Evolutionary conservation across 768 basidiomycete species (phyloP), one percentile per base, ranked within the genome.

Genomic region (Boletus patriciae): DNA sequence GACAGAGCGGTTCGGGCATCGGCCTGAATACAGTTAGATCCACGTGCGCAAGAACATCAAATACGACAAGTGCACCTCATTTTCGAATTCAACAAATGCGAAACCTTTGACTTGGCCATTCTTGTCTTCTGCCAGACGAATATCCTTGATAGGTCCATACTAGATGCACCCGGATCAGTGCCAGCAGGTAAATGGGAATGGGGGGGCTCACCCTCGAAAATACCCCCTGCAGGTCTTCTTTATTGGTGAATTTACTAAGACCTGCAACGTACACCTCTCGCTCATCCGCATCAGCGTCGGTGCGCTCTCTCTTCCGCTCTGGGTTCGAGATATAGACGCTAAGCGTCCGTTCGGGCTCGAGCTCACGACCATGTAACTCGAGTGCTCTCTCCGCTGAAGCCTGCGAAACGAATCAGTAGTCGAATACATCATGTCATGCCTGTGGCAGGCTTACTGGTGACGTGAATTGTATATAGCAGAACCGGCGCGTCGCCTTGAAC

Each of bases 381-480:
- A 97, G 77, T 0, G 95, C 89, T 27, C 77, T 78, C 68, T 90
- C 77, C 0, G 97, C 94, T 64, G 83, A 79, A 43, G 72, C 62
- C 88, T 91, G 46, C 16, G 13, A n/a, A 27, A 48, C 45, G 18
- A 3, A 19, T 55, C 25, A 57, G 8, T 25, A 21, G 21, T 25
- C 16, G 23, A 33, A 44, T 25, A 21, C 27, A 34, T 11, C 4
- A 23, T n/a, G 23, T 23, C n/a, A 40, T 36, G 15, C 25, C 2
- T n/a, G 34, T 44, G 13, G 33, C 8, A 29, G 42, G 77, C 88
- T 50, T 54, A 93, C 95, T 0, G 92, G 91, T 19, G 85, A 85
- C 2, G 87, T 87, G 68, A 84, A 98, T 59, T 98, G 97, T 1
- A 99, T 78, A 70, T 98, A 99, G 66, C 92, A 94, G 71, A 99